Evolutionary conservation across 225 moss, liverwort and hornwort genomes (phyloP).

Genomic region (Sphagnum contortum): DNA sequence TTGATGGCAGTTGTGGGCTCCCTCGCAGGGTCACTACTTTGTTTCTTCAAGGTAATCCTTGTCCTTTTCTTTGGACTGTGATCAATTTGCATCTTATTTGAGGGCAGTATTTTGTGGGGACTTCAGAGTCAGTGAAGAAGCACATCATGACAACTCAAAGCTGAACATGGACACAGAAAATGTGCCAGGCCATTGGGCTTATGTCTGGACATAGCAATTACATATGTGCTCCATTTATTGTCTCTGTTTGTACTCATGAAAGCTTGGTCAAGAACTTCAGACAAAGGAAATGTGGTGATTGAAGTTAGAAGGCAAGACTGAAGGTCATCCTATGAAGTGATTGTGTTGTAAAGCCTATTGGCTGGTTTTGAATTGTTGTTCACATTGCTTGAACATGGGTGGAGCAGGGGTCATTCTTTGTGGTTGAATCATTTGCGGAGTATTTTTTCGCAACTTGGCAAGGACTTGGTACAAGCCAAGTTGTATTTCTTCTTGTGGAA

Average conservation of each 20-base stretch:
- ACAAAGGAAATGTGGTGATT: background rate
- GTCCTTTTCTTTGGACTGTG: no score
- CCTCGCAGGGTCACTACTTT: constrained; percentile 72
- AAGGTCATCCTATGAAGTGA: background rate
- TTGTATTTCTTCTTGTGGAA: constrained; percentile 92
- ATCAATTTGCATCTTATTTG: background rate
- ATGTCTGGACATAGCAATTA: no score
- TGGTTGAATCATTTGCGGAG: constrained; percentile 52
- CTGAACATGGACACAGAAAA: no score
- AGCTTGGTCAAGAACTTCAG: background rate
- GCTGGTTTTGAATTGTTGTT: background rate
- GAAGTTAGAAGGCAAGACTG: background rate
- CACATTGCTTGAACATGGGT: background rate
- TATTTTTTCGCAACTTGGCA: constrained; percentile 66
- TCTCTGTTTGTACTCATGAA: background rate
- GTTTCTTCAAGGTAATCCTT: constrained; percentile 64
- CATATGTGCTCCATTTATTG: no score
- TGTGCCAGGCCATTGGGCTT: no score
- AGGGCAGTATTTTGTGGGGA: no score
- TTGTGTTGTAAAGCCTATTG: background rate
- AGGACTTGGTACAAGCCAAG: constrained; percentile 66
- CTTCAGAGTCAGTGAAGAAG: no score
- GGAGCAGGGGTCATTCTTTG: constrained; percentile 70
- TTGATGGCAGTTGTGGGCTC: constrained; percentile 86
- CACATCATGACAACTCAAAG: no score